Evolutionary conservation across 1,284 basidiomycete genomes (phyloP).

Genomic region (Waitea zeae): DNA sequence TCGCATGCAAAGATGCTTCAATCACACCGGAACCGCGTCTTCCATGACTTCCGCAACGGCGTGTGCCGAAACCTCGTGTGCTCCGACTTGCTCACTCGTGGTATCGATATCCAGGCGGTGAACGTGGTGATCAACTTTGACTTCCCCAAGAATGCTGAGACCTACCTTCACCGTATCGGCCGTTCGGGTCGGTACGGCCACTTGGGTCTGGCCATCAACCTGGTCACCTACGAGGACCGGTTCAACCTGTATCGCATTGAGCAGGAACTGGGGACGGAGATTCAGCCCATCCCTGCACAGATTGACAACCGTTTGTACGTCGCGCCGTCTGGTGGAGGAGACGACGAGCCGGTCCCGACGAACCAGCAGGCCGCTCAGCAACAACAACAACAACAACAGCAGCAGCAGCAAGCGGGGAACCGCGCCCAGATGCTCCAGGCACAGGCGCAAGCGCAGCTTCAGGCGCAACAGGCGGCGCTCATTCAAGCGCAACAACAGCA

Average conservation of each 20-base stretch:
- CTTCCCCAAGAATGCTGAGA: slow-evolving; percentile 97
- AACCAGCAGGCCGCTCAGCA: slow-evolving; percentile 14
- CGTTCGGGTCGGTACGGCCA: slow-evolving; percentile 97
- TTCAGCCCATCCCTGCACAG: slow-evolving; percentile 83
- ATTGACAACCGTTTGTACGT: slow-evolving; percentile 95
- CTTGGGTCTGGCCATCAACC: slow-evolving; percentile 91
- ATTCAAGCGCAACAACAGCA: neutral
- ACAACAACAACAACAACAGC: slow-evolving; percentile 16
- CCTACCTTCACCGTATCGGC: slow-evolving; percentile 95
- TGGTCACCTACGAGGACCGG: slow-evolving; percentile 92
- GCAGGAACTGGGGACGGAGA: slow-evolving; percentile 96
- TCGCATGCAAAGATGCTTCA: slow-evolving; percentile 99
- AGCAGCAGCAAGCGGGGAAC: slow-evolving; percentile 10
- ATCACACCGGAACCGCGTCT: slow-evolving; percentile 95
- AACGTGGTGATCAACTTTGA: slow-evolving; percentile 99
- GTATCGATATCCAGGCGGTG: slow-evolving; percentile 99
- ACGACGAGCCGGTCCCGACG: slow-evolving; percentile 14
- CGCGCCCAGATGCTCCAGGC: slow-evolving; percentile 7
- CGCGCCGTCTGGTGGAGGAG: slow-evolving; percentile 40
- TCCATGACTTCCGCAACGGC: slow-evolving; percentile 98
- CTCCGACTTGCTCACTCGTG: slow-evolving; percentile 89
- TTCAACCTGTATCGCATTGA: slow-evolving; percentile 98
- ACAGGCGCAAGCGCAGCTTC: slow-evolving; percentile 4
- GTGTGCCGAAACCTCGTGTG: slow-evolving; percentile 98
- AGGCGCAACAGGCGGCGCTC: slow-evolving; percentile 8